Percentiles rank a stretch among this genome's conserved stretches.
phyloP scores from a whole-genome alignment of 164 flowering plant genomes.

The Chimonanthus praecox region DNA sequence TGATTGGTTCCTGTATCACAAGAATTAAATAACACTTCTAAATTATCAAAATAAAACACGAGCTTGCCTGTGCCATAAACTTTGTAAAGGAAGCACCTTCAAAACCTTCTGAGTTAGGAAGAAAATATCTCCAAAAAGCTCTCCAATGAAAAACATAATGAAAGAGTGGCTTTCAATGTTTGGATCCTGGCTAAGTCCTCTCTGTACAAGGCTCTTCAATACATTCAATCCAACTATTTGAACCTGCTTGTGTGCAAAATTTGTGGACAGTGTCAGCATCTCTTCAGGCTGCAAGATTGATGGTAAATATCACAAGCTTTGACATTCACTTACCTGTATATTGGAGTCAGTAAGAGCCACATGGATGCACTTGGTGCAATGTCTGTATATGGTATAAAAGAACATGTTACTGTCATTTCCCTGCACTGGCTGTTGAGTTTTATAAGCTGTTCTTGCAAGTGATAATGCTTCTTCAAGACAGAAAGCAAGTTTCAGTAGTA shows the following conservation, averaged over 20 bases:
- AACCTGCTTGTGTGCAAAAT: slow-evolving; percentile 40
- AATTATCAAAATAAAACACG: background rate
- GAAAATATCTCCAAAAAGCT: slow-evolving; percentile 49
- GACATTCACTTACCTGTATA: slow-evolving; percentile 41
- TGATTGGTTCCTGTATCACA: slow-evolving; percentile 54
- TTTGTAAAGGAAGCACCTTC: slow-evolving; percentile 39
- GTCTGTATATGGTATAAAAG: slow-evolving; percentile 25
- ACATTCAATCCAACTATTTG: slow-evolving; percentile 69
- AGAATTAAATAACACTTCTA: slow-evolving; percentile 6
- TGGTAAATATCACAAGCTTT: background rate
- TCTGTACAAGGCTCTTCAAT: slow-evolving; percentile 53
- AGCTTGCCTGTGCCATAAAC: background rate
- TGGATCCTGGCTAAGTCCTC: slow-evolving; percentile 23
- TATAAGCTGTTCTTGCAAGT: slow-evolving; percentile 48
- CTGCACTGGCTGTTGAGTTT: slow-evolving; percentile 23
- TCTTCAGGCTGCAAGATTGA: background rate
- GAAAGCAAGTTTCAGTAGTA: slow-evolving; percentile 60
- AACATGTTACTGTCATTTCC: slow-evolving; percentile 15
- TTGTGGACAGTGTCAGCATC: background rate
- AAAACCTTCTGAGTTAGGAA: slow-evolving; percentile 32
- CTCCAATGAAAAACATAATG: slow-evolving; percentile 53
- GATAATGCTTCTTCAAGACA: slow-evolving; percentile 51
- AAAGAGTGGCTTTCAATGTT: slow-evolving; percentile 36
- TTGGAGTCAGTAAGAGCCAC: slow-evolving; percentile 41
- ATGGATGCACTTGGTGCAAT: slow-evolving; percentile 35